Conservation (phyloP, 495 filamentous ascomycete species). For the Neurospora sp. region DNA sequence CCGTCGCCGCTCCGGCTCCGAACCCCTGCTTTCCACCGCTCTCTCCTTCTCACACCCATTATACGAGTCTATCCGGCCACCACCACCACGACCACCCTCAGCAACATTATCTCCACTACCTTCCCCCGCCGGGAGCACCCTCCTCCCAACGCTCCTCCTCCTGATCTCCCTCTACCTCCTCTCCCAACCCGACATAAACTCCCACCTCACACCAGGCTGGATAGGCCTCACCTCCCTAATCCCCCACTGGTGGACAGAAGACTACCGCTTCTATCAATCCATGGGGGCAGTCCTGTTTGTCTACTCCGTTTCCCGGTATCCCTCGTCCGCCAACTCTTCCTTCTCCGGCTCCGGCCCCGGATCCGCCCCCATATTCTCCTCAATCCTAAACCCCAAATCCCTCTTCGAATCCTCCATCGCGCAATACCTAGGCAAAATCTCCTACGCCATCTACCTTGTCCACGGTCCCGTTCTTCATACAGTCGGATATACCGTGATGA, state of each 20-base stretch:
- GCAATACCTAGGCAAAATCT: constrained; percentile 42
- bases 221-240: constrained; percentile 26
- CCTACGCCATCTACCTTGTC: constrained; percentile 42
- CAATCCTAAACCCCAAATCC: neutral
- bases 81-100: neutral
- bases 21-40: neutral
- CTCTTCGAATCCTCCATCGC: constrained; percentile 23
- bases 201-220: constrained; percentile 30
- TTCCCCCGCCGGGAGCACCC: neutral
- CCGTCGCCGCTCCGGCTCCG: neutral
- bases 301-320: constrained; percentile 22
- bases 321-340: neutral
- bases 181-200: constrained; percentile 30
- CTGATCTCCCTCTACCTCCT: constrained; percentile 26
- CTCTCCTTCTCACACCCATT: neutral
- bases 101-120: neutral
- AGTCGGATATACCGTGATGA: constrained; percentile 29
- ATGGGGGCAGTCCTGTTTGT: constrained; percentile 32
- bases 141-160: neutral
- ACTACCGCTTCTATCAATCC: constrained; percentile 35
- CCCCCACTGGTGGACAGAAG: constrained; percentile 28
- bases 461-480: constrained; percentile 42
- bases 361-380: neutral
- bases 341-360: neutral
- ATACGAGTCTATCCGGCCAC: neutral